phyloP scores from a whole-genome alignment of 192 early-diverging fungal species.

The Podila epicladia region DNA sequence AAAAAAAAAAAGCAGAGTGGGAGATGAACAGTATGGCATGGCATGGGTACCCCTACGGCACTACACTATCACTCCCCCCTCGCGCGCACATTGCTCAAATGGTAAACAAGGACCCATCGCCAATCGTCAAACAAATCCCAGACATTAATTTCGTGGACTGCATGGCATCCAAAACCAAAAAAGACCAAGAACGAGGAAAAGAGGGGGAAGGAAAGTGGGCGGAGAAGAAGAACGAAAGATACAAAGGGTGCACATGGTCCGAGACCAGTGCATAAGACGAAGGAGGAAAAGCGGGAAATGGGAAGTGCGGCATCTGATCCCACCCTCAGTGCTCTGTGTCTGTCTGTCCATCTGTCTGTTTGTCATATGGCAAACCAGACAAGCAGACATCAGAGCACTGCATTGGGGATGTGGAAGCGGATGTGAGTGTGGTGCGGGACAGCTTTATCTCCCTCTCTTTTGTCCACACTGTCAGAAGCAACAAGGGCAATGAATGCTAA shows the following conservation, averaged over 20 bases:
- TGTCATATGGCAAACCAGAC: background rate
- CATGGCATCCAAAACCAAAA: background rate
- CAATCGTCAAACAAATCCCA: too few species aligned
- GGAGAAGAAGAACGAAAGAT: background rate
- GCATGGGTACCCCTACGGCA: too few species aligned
- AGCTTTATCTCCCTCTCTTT: too few species aligned
- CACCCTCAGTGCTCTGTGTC: background rate
- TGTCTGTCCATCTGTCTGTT: too few species aligned
- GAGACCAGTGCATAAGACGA: background rate
- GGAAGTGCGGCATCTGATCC: background rate
- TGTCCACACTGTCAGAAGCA: too few species aligned
- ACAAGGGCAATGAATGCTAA: too few species aligned
- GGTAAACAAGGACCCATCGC: background rate
- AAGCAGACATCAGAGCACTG: too few species aligned
- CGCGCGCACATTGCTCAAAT: background rate
- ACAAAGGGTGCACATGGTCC: slow-evolving; percentile 1
- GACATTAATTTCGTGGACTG: background rate
- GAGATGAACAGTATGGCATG: too few species aligned
- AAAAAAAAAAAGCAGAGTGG: background rate
- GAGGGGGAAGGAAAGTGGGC: background rate
- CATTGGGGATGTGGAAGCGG: too few species aligned
- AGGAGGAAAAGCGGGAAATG: background rate
- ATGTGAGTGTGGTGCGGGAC: too few species aligned
- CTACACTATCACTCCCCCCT: background rate
- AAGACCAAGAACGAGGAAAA: too few species aligned